A percentile compares a stretch with the other conserved stretches of the same genome.
Conservation (phyloP, 306 rosid genomes). For the Fagus crenata region DNA sequence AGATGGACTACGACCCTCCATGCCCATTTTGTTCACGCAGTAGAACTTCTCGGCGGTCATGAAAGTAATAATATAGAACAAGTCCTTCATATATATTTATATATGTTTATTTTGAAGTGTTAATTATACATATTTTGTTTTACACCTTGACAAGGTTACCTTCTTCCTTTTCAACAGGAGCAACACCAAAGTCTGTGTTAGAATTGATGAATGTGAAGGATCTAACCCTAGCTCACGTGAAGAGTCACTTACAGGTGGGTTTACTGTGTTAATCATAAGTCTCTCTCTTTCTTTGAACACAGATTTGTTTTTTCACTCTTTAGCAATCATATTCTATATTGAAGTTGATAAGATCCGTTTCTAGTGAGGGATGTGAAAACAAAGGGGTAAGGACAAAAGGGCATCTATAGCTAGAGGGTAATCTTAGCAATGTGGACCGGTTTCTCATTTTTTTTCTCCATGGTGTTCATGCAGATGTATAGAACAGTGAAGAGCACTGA, state of each 20-base stretch:
- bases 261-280: slow-evolving; percentile 18
- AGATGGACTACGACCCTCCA: slow-evolving; percentile 94
- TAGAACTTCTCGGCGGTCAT: slow-evolving; percentile 95
- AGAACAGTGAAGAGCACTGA: slow-evolving; percentile 97
- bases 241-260: slow-evolving; percentile 97
- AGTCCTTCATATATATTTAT: not conserved
- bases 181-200: slow-evolving; percentile 90
- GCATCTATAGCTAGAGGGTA: slow-evolving; percentile 51
- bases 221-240: slow-evolving; percentile 96
- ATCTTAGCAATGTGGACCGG: slow-evolving; percentile 40
- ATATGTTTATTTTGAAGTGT: slow-evolving; percentile 15
- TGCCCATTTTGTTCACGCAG: slow-evolving; percentile 88
- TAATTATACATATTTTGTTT: not conserved
- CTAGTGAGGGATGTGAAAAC: slow-evolving; percentile 48
- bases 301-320: slow-evolving; percentile 23
- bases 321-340: slow-evolving; percentile 24
- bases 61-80: slow-evolving; percentile 54
- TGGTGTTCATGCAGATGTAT: slow-evolving; percentile 86
- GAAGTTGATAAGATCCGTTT: slow-evolving; percentile 5
- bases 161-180: slow-evolving; percentile 49
- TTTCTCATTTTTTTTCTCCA: slow-evolving; percentile 30
- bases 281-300: slow-evolving; percentile 33
- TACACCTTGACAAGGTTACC: not conserved
- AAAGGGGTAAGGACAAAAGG: slow-evolving; percentile 56
- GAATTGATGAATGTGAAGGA: slow-evolving; percentile 94